These are phyloP conservation scores for Ogataea pignaliae DNA, from an alignment of 805 yeast species.

Conservation along the genomic window DNA sequence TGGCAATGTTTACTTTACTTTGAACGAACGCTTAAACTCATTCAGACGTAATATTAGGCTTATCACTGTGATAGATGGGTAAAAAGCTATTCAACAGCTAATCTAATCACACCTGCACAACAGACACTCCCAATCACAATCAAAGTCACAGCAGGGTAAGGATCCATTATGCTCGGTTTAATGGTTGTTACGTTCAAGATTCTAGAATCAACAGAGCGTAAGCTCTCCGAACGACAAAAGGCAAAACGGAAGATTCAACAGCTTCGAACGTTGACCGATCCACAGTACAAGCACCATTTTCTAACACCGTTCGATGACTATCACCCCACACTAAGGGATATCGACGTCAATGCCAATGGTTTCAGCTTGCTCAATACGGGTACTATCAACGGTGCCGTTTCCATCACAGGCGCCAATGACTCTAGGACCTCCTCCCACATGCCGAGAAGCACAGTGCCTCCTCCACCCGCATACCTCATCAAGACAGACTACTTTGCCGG, in stretches of 20 bases:
- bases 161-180: slow-evolving; percentile 11
- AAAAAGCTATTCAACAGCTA: too few species aligned
- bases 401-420: background rate
- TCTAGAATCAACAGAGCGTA: slow-evolving; percentile 7
- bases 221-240: slow-evolving; percentile 3
- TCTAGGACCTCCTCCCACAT: background rate
- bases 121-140: background rate
- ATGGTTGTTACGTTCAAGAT: slow-evolving; percentile 11
- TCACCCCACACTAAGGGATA: background rate
- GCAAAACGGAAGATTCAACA: background rate
- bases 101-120: too few species aligned
- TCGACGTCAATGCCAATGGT: background rate
- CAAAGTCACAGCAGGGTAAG: background rate
- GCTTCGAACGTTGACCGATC: background rate
- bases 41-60: too few species aligned
- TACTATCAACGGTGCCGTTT: too few species aligned
- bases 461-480: slow-evolving; percentile 13
- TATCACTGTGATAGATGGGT: too few species aligned
- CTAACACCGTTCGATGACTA: background rate
- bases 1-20: too few species aligned
- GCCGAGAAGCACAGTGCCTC: background rate
- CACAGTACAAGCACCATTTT: background rate
- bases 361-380: too few species aligned
- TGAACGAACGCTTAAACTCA: too few species aligned
- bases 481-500: slow-evolving; percentile 10